phyloP scores from a whole-genome alignment of 495 filamentous ascomycete genomes.

The Tuber calosporum region DNA sequence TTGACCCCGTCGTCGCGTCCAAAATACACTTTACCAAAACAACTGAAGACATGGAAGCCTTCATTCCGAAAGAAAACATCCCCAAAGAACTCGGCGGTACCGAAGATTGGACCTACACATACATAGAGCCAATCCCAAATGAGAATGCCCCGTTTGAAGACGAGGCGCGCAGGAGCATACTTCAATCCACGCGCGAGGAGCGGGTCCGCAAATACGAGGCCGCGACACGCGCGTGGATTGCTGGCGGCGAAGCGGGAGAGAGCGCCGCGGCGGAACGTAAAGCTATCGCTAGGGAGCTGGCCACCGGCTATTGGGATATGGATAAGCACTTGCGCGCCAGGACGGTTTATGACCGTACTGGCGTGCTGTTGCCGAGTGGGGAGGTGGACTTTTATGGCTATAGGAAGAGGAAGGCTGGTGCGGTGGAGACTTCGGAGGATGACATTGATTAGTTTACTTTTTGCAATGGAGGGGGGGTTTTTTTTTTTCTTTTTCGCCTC shows the following conservation, averaged over 20 bases:
- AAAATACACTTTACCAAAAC: conserved; percentile 94
- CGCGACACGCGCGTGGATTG: conserved; percentile 63
- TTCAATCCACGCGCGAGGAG: conserved; percentile 54
- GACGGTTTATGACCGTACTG: conserved; percentile 65
- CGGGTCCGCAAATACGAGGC: conserved; percentile 65
- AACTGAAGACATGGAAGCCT: conserved; percentile 67
- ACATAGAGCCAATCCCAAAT: conserved; percentile 62
- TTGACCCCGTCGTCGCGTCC: conserved; percentile 88
- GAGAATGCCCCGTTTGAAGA: conserved; percentile 53
- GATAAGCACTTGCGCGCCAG: conserved; percentile 70
- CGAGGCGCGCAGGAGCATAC: conserved; percentile 51
- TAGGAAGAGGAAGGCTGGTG: conserved; percentile 32
- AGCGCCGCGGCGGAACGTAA: conserved; percentile 48
- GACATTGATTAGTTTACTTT: conserved; percentile 50
- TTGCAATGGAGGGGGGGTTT: neutral
- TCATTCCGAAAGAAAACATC: conserved; percentile 64
- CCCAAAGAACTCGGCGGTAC: conserved; percentile 72
- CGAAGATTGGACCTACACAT: conserved; percentile 73
- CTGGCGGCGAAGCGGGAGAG: conserved; percentile 36
- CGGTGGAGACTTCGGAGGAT: conserved; percentile 47
- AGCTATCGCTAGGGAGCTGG: conserved; percentile 54
- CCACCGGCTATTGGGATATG: conserved; percentile 73
- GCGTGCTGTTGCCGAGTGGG: conserved; percentile 60
- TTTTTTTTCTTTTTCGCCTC: neutral
- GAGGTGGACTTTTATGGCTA: conserved; percentile 58